Percentiles rank a stretch among this genome's conserved stretches.
phyloP scores from a whole-genome alignment of 371 early-diverging fungal species.

The Thermomucor indicae-seudaticae region DNA sequence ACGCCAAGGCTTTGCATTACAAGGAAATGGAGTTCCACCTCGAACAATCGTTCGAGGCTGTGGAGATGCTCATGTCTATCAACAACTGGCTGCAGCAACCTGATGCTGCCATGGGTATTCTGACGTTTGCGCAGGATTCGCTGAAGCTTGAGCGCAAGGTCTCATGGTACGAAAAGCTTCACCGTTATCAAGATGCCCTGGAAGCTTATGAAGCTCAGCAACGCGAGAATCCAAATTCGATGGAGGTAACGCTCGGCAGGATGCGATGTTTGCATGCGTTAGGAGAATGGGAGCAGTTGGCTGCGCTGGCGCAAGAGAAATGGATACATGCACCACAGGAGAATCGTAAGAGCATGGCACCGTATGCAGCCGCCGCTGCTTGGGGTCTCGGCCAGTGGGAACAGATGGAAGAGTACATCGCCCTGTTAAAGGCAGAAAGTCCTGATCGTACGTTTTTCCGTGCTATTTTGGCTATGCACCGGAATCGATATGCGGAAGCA shows the following conservation, averaged over 20 bases:
- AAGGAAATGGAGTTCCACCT: slow-evolving; percentile 94
- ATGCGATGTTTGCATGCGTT: slow-evolving; percentile 92
- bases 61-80: slow-evolving; percentile 91
- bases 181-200: slow-evolving; percentile 94
- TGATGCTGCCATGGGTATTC: slow-evolving; percentile 95
- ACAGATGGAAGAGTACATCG: slow-evolving; percentile 87
- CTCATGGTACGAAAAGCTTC: slow-evolving; percentile 93
- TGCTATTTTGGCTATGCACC: slow-evolving; percentile 86
- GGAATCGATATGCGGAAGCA: slow-evolving; percentile 77
- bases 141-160: slow-evolving; percentile 86
- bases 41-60: slow-evolving; percentile 81
- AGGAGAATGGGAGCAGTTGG: slow-evolving; percentile 93
- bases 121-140: slow-evolving; percentile 86
- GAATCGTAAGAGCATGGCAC: slow-evolving; percentile 69
- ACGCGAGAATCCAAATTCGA: slow-evolving; percentile 68
- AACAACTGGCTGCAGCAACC: slow-evolving; percentile 95
- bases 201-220: slow-evolving; percentile 85
- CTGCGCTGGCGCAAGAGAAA: slow-evolving; percentile 75
- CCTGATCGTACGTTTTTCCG: slow-evolving; percentile 74
- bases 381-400: slow-evolving; percentile 95
- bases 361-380: slow-evolving; percentile 90
- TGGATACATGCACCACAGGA: slow-evolving; percentile 66
- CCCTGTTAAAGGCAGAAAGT: slow-evolving; percentile 73
- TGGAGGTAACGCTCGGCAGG: slow-evolving; percentile 78
- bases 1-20: slow-evolving; percentile 95